Base-by-base conservation (phyloP, 495 filamentous ascomycete species). In the Amorphotheca resinae region DNA sequence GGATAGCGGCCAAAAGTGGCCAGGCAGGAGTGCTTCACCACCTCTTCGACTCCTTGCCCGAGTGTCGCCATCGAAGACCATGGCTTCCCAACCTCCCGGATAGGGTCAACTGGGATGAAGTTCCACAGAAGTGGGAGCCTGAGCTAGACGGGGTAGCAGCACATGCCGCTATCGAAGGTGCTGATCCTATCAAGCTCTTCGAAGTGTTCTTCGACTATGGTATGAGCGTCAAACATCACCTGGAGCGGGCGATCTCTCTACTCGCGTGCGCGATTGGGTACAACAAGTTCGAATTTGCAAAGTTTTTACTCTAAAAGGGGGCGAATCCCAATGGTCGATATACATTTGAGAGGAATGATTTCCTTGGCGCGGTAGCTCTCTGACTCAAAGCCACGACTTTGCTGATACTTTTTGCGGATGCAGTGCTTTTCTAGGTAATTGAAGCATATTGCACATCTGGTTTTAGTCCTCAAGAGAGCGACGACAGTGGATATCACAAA, bases 131-230 rank as follows among this genome's bases (percentile, higher is more conserved):
- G 12, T 37, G 34, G 18, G 22, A 20, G 3, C 11, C 17, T 37
- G 11, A 4, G 15, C 15, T 18, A 21, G 34, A 37, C 12, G 18
- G 34, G n/a, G 34, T 37, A 5, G 17, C 12, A 3, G 2, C 12
- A 4, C n/a, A n/a, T n/a, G n/a, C 2, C 12, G 34, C 34, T 37
- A 16, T 21, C 12, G 34, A 37, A 12, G 34, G 15, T 4, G 12
- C 5, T 3, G 12, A 37, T 37, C 34, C 34, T 37, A 37, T 37
- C 3, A 37, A 37, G 17, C 15, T 37, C n/a, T 37, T 37, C 34
- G 18, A 37, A 17, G 34, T 37, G 3, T 37, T 37, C 18, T 37
- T 37, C 14, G 18, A 37, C 4, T 37, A 37, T 17, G 34, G 34
- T 2, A 37, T 37, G 18, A 21, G 18, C 15, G 14, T 20, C 18